Evolutionary conservation across 148 eudicot genomes (phyloP), one percentile per base, ranked within the genome.

Genomic region (Nepenthes gracilis): DNA sequence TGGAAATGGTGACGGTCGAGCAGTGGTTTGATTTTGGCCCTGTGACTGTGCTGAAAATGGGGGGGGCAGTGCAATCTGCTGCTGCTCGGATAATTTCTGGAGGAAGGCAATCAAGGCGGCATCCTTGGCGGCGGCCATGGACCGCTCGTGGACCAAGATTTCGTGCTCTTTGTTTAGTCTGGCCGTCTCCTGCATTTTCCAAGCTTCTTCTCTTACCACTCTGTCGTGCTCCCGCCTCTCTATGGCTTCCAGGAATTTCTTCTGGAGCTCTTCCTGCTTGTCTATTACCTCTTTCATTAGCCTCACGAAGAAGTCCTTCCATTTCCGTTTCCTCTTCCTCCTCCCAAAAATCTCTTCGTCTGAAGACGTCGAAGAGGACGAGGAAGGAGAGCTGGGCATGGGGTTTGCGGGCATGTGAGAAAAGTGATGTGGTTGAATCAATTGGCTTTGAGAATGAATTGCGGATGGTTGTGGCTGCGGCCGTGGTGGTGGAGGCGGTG

Each of bases 291-390:
- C 89, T 14, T 48, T 72, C 81, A 83, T 84, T 33, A 88, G 38
- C 71, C 73, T 71, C 85, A 74, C 81, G 49, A 93, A 82, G 47
- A 77, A 84, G 12, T 76, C 87, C 72, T 74, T 81, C 91, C 96
- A 88, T 37, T 92, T 92, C 61, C 94, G 52, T 82, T 92, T 93
- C 80, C 78, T 72, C 66, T 71, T 81, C 45, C 75, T 52, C 58
- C 76, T 66, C 64, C 80, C 80, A 64, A 72, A 60, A 33, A 81
- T 45, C 67, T 93, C 96, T 50, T 84, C 91, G 32, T 84, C 96
- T 0, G 98, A 88, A 1, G 98, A 88, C 0, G 98, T 85, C 1
- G 94, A 88, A 0, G 94, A 83, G 0, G 83, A 84, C 1, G 91
- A 72, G 0, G 89, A 87, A 15, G 71, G 72, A 23, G 58, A 33